These are phyloP conservation scores for Puccinia horiana DNA, from an alignment of 1,284 basidiomycete species.

Conservation along the genomic window DNA sequence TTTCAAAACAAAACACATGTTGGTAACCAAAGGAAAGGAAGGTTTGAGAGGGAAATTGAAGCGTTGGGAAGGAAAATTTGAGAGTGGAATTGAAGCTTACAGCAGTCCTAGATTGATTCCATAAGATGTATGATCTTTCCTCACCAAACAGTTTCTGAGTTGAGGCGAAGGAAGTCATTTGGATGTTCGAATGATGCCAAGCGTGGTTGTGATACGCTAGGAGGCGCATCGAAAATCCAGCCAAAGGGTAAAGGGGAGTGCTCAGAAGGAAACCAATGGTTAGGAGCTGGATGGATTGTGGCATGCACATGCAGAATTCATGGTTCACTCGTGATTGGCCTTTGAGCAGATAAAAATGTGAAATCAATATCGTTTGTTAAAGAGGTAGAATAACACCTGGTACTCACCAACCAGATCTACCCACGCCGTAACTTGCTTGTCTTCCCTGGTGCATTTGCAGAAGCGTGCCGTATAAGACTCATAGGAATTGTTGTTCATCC, in stretches of 20 bases:
- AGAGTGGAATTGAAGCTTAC: background rate
- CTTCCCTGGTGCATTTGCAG: background rate
- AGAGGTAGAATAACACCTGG: background rate
- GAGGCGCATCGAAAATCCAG: background rate
- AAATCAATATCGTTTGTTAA: too few species aligned
- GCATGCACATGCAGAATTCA: background rate
- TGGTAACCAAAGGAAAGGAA: background rate
- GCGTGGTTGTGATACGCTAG: background rate
- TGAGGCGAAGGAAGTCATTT: background rate
- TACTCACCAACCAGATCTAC: background rate
- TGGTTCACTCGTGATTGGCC: background rate
- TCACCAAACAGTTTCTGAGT: background rate
- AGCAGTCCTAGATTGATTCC: background rate
- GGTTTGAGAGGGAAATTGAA: too few species aligned
- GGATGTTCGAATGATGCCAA: background rate
- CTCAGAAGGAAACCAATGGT: background rate
- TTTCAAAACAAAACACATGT: too few species aligned
- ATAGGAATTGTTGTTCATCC: background rate
- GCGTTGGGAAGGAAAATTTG: background rate
- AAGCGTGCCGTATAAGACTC: background rate
- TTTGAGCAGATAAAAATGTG: background rate
- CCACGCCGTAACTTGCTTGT: background rate
- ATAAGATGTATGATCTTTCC: background rate
- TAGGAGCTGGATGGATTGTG: background rate
- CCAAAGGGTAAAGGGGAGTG: background rate